Evolutionary conservation across 1,284 basidiomycete genomes (phyloP), one percentile per base, ranked within the genome.

Genomic region (Sanghuangporus baumii): DNA sequence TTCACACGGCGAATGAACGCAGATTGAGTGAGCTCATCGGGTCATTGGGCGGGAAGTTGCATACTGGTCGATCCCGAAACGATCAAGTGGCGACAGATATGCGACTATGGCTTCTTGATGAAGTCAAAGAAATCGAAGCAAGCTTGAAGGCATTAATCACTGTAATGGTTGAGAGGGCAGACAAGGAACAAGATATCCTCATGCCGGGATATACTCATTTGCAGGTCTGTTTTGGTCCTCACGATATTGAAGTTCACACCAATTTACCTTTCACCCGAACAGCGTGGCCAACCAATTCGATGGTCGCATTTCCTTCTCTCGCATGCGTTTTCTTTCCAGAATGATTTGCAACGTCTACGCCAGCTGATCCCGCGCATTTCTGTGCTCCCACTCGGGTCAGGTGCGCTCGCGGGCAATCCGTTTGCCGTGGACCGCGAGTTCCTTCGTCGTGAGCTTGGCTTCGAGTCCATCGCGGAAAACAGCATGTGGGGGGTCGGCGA

Each of bases 1-100:
- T 99, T 65, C 96, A 99, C 75, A 99, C 96, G n/a, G 97, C 97
- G 63, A 99, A 99, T 72, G 96, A 99, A 75, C 89, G 97, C 60
- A 84, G 96, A 37, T 76, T 99, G 68, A 93, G 88, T 67, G 96
- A 99, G 78, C 78, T 98, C 64, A 94, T 99, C 64, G 96, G 96
- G 0, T 81, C 89, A 20, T 83, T 96, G 9, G 93, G 92, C 23
- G 94, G 94, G 7, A 97, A 96, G 75, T 79, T 98, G 48, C 96
- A 99, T 74, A 99, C 97, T 0, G 97, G 96, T 43, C 87, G 96
- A 62, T 96, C 93, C 64, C 84, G 96, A 60, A 99, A 99, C 74
- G 96, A 99, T 74, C 96, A 99, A 75, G 96, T 98, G 65, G 95
- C 95, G 5, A 99, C 96, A 3, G 96, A 99, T 73, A 93, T 98